Percentiles rank a stretch among this genome's conserved stretches.
Conservation (phyloP, 2,329 filamentous ascomycete genomes). For the Pseudogymnoascus sp. region DNA sequence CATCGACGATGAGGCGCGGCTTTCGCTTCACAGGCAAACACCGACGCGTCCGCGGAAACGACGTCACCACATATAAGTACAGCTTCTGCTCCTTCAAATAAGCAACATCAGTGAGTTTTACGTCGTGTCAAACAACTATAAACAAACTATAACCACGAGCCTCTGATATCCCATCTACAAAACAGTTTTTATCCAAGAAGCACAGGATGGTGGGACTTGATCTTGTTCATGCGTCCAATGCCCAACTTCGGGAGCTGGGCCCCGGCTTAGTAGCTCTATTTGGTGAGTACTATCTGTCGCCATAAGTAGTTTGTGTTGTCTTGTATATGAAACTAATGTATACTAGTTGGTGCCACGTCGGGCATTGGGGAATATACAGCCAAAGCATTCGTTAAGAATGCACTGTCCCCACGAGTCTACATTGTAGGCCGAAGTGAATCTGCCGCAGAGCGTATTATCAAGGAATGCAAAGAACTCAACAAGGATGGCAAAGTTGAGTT, state of each 20-base stretch:
- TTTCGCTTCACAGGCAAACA: background rate
- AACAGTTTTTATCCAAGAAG: background rate
- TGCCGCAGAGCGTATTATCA: slow-evolving; percentile 34
- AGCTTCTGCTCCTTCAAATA: background rate
- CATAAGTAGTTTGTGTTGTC: background rate
- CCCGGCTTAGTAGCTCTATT: slow-evolving; percentile 26
- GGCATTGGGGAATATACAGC: slow-evolving; percentile 44
- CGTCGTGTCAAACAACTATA: background rate
- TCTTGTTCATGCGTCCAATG: slow-evolving; percentile 24
- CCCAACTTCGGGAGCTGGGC: slow-evolving; percentile 23
- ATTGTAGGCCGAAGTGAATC: slow-evolving; percentile 41
- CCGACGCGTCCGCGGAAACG: background rate
- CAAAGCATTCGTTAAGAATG: slow-evolving; percentile 36
- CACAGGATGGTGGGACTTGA: slow-evolving; percentile 23
- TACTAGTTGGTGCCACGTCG: slow-evolving; percentile 38
- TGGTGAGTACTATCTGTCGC: slow-evolving; percentile 14
- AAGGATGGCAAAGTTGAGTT: slow-evolving; percentile 40
- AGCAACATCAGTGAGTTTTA: background rate
- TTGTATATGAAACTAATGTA: background rate
- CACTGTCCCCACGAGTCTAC: slow-evolving; percentile 37
- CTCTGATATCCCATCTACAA: background rate
- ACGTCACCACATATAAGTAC: background rate
- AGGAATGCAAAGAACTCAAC: slow-evolving; percentile 38
- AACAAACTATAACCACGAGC: background rate
- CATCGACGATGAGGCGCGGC: background rate